phyloP scores from a whole-genome alignment of 768 basidiomycete genomes.

The Agaricus subrufescens region DNA sequence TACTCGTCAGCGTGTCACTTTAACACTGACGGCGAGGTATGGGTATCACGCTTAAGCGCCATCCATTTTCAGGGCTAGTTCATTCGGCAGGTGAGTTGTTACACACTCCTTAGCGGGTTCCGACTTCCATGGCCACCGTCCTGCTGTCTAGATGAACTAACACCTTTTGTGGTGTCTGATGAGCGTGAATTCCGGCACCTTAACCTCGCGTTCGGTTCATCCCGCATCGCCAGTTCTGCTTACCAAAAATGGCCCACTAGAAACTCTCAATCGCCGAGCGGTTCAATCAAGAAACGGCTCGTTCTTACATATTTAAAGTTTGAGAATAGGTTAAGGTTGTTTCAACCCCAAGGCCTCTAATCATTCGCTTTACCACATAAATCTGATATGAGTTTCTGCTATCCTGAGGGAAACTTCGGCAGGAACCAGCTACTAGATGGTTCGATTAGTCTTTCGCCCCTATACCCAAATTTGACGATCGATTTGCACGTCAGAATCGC shows the following conservation, averaged over 20 bases:
- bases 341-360: constrained; percentile 59
- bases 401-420: constrained; percentile 29
- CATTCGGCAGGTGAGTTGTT: constrained; percentile 41
- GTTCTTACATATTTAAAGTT: constrained; percentile 61
- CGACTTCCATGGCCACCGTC: constrained; percentile 85
- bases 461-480: constrained; percentile 94
- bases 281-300: constrained; percentile 34
- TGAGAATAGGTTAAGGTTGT: constrained; percentile 64
- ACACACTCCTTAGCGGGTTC: constrained; percentile 69
- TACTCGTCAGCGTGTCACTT: constrained; percentile 71
- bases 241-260: too few species aligned
- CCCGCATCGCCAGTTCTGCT: too few species aligned
- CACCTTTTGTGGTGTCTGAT: constrained; percentile 84
- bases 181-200: constrained; percentile 33
- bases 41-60: constrained; percentile 84
- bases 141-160: constrained; percentile 76
- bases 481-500: constrained; percentile 97
- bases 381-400: constrained; percentile 52
- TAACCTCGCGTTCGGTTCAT: too few species aligned
- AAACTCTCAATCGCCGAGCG: too few species aligned
- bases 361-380: constrained; percentile 82
- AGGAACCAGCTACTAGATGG: constrained; percentile 85
- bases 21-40: constrained; percentile 76
- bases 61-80: constrained; percentile 91
- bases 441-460: constrained; percentile 96